A percentile compares a stretch with the other conserved stretches of the same genome.
Conservation (phyloP, 495 filamentous ascomycete species). For the Jackrogersella minutella region DNA sequence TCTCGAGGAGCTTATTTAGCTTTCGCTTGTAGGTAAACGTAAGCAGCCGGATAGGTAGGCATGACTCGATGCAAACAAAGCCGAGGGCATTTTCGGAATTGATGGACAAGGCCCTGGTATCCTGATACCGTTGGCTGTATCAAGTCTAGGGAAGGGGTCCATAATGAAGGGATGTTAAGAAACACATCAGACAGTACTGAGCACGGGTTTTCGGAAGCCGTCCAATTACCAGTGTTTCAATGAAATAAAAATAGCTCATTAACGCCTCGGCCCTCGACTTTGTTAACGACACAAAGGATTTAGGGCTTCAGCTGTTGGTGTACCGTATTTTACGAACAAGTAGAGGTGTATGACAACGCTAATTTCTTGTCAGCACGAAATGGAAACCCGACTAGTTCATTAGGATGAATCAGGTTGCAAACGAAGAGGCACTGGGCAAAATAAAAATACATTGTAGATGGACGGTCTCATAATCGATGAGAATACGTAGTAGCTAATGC, state of each 20-base stretch:
- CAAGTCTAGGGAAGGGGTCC: constrained; percentile 9
- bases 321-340: too few relatives aligned
- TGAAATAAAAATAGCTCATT: constrained; percentile 16
- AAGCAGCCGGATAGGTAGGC: constrained; percentile 18
- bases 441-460: too few relatives aligned
- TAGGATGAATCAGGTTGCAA: not conserved
- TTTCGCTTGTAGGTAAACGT: constrained; percentile 4
- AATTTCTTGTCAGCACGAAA: not conserved
- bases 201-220: constrained; percentile 22
- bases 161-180: constrained; percentile 14
- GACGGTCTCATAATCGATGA: too few relatives aligned
- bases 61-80: constrained; percentile 22
- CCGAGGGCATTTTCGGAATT: constrained; percentile 8
- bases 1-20: not conserved
- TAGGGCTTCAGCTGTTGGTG: too few relatives aligned
- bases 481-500: too few relatives aligned
- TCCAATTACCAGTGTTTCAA: constrained; percentile 21
- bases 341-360: too few relatives aligned
- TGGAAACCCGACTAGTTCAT: not conserved
- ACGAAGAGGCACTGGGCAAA: too few relatives aligned
- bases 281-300: constrained; percentile 5
- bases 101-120: constrained; percentile 1
- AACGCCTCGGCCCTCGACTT: not conserved
- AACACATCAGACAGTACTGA: constrained; percentile 30
- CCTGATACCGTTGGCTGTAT: constrained; percentile 36